Conservation (phyloP, 495 filamentous ascomycete species). For the Cladorrhinum samala region DNA sequence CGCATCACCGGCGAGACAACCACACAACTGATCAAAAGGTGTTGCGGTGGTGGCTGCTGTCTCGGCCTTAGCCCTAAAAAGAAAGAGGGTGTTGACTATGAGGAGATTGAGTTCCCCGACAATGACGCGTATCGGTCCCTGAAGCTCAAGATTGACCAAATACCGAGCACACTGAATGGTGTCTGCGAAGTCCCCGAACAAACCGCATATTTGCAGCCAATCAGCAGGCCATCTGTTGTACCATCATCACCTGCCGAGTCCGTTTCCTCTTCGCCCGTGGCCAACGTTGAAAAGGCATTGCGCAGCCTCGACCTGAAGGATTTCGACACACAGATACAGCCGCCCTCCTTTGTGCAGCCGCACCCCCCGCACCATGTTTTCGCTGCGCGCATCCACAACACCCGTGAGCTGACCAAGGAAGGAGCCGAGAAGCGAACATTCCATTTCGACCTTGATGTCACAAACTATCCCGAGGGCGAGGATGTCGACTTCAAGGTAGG, state of each 20-base stretch:
- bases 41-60: slow-evolving; percentile 94
- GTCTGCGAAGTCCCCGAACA: slow-evolving; percentile 65
- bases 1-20: slow-evolving; percentile 59
- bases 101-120: slow-evolving; percentile 61
- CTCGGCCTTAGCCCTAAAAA: slow-evolving; percentile 53
- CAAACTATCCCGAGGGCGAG: slow-evolving; percentile 84
- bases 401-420: slow-evolving; percentile 78
- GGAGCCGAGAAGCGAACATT: slow-evolving; percentile 96
- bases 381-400: slow-evolving; percentile 71
- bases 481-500: slow-evolving; percentile 92
- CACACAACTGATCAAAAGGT: slow-evolving; percentile 59
- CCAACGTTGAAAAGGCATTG: slow-evolving; percentile 20
- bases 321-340: slow-evolving; percentile 51
- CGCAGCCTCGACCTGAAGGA: slow-evolving; percentile 32
- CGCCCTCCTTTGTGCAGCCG: slow-evolving; percentile 87
- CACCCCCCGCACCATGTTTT: slow-evolving; percentile 90
- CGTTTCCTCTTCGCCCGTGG: slow-evolving; percentile 4
- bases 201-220: slow-evolving; percentile 59
- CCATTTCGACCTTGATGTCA: slow-evolving; percentile 95
- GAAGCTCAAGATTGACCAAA: slow-evolving; percentile 64
- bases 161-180: slow-evolving; percentile 65
- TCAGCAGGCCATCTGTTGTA: slow-evolving; percentile 26
- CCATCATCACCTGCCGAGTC: slow-evolving; percentile 39
- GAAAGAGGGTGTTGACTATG: slow-evolving; percentile 47
- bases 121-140: slow-evolving; percentile 81